These are phyloP conservation scores for Nakazawaea pomicola DNA, from an alignment of 805 yeast species.

Conservation along the genomic window DNA sequence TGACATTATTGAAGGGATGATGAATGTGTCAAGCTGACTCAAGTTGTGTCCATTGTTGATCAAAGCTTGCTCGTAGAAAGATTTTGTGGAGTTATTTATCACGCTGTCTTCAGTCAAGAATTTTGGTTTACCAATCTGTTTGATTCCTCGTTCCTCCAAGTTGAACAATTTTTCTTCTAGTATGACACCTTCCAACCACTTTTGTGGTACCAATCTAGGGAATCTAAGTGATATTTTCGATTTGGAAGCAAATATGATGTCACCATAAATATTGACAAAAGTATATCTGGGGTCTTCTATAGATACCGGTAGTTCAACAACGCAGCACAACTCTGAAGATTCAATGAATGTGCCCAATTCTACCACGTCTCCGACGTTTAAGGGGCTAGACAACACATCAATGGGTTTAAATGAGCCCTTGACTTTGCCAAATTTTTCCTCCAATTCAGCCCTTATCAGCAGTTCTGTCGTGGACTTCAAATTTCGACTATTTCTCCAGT, in stretches of 20 bases:
- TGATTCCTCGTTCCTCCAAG: slow-evolving; percentile 12
- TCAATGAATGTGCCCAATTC: slow-evolving; percentile 38
- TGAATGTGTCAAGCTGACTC: slow-evolving; percentile 19
- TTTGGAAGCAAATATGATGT: slow-evolving; percentile 42
- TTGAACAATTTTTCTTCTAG: slow-evolving; percentile 24
- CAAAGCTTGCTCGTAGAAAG: slow-evolving; percentile 11
- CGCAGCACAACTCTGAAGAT: slow-evolving; percentile 44
- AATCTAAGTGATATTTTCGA: slow-evolving; percentile 43
- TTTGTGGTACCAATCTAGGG: slow-evolving; percentile 44
- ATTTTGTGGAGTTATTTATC: background rate
- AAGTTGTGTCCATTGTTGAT: slow-evolving; percentile 17
- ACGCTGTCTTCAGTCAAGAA: slow-evolving; percentile 24
- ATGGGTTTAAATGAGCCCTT: slow-evolving; percentile 13
- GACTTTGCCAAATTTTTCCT: slow-evolving; percentile 16
- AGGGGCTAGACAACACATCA: slow-evolving; percentile 21
- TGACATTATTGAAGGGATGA: slow-evolving; percentile 26
- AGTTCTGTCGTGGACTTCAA: slow-evolving; percentile 15
- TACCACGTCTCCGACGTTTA: slow-evolving; percentile 61
- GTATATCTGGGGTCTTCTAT: slow-evolving; percentile 52
- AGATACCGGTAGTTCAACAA: slow-evolving; percentile 47
- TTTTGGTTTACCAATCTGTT: slow-evolving; percentile 28
- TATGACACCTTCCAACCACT: slow-evolving; percentile 27
- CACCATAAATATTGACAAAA: slow-evolving; percentile 53
- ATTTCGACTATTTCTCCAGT: slow-evolving; percentile 22
- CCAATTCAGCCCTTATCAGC: slow-evolving; percentile 13